These are phyloP conservation scores for Colletotrichum sp. DNA, from an alignment of 2,329 filamentous ascomycete genomes.

Conservation along the genomic window DNA sequence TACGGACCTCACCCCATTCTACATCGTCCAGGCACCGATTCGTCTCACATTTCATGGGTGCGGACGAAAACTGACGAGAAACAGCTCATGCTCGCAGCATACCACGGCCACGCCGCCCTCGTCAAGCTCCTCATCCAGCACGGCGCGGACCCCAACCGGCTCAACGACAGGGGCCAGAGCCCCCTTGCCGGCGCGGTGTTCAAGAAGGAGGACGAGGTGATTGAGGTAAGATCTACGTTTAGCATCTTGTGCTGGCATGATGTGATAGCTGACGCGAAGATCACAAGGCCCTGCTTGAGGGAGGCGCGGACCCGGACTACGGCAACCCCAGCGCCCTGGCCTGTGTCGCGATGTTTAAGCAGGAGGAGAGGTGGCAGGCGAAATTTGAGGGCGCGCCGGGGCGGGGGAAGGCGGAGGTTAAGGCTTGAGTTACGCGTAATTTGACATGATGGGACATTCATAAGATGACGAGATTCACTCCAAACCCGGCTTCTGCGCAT, in stretches of 20 bases:
- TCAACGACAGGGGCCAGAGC: slow-evolving; percentile 74
- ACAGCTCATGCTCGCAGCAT: slow-evolving; percentile 74
- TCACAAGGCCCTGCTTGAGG: slow-evolving; percentile 49
- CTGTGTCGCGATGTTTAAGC: slow-evolving; percentile 57
- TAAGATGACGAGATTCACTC: not conserved
- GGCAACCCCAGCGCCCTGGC: slow-evolving; percentile 55
- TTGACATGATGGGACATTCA: not conserved
- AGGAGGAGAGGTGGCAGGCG: slow-evolving; percentile 53
- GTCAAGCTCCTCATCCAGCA: slow-evolving; percentile 65
- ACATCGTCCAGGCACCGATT: no score
- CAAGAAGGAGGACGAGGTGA: slow-evolving; percentile 70
- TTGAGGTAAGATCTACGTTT: no score
- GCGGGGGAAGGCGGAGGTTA: slow-evolving; percentile 43
- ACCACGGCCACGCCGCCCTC: slow-evolving; percentile 68
- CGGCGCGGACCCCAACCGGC: slow-evolving; percentile 69
- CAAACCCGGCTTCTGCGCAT: not conserved
- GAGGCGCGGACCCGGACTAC: slow-evolving; percentile 59
- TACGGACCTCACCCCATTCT: slow-evolving; percentile 33
- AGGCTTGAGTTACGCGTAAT: not conserved
- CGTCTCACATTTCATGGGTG: no score
- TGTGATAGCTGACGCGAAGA: not conserved
- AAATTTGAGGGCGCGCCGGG: slow-evolving; percentile 56
- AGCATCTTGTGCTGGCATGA: no score
- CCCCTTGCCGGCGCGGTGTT: slow-evolving; percentile 76
- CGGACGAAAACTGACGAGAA: not conserved